These are phyloP conservation scores for Pyracantha coccinea DNA, from an alignment of 331 rosid species.

Conservation along the genomic window DNA sequence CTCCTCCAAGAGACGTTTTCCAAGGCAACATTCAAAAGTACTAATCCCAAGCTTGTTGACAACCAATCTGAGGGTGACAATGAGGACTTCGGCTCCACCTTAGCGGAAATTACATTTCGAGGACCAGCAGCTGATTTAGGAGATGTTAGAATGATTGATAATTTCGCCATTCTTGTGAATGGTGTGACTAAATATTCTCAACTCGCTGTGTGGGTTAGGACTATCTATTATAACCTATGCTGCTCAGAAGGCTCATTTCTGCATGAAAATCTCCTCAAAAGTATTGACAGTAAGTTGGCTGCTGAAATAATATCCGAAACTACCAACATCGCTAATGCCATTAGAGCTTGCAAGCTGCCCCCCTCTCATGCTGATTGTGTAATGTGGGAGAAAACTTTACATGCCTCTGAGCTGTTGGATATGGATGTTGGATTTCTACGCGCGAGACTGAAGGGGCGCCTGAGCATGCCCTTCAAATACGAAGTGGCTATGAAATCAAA, in stretches of 20 bases:
- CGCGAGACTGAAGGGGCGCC: not conserved
- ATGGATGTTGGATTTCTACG: not conserved
- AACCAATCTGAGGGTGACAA: not conserved
- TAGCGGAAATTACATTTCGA: not conserved
- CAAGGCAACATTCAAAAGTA: not conserved
- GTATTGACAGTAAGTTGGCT: not conserved
- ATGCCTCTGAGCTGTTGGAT: not conserved
- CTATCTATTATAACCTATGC: not conserved
- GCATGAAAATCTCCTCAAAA: not conserved
- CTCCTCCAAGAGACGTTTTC: not conserved
- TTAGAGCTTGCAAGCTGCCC: not conserved
- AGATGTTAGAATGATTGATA: not conserved
- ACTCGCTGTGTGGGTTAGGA: not conserved
- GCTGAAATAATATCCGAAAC: not conserved
- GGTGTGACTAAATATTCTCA: not conserved
- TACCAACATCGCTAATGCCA: not conserved
- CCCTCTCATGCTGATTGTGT: not conserved
- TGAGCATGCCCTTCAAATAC: not conserved
- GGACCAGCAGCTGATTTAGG: not conserved
- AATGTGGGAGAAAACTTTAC: conserved; percentile 1
- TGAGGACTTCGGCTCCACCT: not conserved
- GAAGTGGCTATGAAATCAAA: not conserved
- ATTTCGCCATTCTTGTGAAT: not conserved
- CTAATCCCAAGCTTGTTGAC: not conserved
- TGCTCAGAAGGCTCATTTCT: not conserved